Percentiles rank a stretch among this genome's conserved stretches.
phyloP scores from a whole-genome alignment of 495 filamentous ascomycete species.

The Trichoderma gamsii region DNA sequence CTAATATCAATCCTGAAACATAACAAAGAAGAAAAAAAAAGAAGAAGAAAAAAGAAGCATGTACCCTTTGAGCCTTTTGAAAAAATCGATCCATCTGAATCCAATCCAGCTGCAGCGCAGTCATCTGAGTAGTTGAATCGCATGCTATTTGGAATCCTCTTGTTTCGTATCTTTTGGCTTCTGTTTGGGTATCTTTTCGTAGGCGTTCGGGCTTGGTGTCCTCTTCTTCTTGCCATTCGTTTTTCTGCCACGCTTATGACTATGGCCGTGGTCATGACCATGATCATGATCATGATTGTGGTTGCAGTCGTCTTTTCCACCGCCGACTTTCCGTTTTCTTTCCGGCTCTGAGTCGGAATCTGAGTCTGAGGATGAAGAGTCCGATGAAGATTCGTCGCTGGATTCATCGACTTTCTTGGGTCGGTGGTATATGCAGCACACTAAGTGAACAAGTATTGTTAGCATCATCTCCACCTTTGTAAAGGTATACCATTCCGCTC shows the following conservation, averaged over 20 bases:
- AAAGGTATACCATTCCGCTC: neutral
- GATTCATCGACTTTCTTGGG: slow-evolving; percentile 78
- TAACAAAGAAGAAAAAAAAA: no score
- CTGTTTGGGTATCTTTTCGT: slow-evolving; percentile 80
- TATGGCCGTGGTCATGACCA: slow-evolving; percentile 25
- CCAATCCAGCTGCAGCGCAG: neutral
- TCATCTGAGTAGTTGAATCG: neutral
- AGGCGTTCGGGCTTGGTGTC: slow-evolving; percentile 82
- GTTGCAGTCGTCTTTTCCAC: slow-evolving; percentile 22
- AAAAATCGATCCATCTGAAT: neutral
- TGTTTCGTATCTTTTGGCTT: slow-evolving; percentile 28
- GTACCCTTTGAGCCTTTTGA: neutral
- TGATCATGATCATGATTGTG: slow-evolving; percentile 13
- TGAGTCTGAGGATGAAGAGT: slow-evolving; percentile 54
- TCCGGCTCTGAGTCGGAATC: slow-evolving; percentile 47
- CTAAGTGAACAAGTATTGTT: slow-evolving; percentile 37
- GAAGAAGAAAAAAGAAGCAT: no score
- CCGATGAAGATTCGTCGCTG: slow-evolving; percentile 65
- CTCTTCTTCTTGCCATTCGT: slow-evolving; percentile 42
- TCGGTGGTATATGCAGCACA: slow-evolving; percentile 97
- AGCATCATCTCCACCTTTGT: neutral
- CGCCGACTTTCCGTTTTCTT: slow-evolving; percentile 19
- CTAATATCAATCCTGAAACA: neutral
- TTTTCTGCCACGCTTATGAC: slow-evolving; percentile 27
- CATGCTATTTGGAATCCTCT: neutral